Percentiles rank a stretch among this genome's conserved stretches.
These are phyloP conservation scores for Cenococcum geophilum DNA, from an alignment of 495 filamentous ascomycete species.

Conservation along the genomic window DNA sequence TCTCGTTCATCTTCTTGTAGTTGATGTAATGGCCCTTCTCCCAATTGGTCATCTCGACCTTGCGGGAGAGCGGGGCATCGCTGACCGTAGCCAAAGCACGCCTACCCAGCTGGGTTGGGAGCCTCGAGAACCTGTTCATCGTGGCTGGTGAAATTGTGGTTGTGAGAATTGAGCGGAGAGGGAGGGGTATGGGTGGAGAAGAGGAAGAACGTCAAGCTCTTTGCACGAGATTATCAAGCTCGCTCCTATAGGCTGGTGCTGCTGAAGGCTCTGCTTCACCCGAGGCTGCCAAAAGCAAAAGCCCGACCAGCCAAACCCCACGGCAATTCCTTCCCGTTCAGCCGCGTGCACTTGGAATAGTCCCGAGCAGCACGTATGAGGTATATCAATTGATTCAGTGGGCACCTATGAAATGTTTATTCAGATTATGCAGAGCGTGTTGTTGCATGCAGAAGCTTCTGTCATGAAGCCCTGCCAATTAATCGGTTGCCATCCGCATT, in stretches of 20 bases:
- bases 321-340: constrained; percentile 30
- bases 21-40: constrained; percentile 78
- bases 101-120: constrained; percentile 39
- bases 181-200: constrained; percentile 12
- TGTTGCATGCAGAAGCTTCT: too few species aligned
- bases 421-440: too few species aligned
- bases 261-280: constrained; percentile 7
- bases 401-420: too few species aligned
- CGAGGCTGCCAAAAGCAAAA: constrained; percentile 6
- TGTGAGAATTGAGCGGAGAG: constrained; percentile 12
- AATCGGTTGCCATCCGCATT: too few species aligned
- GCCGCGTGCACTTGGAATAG: constrained; percentile 22
- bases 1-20: constrained; percentile 97
- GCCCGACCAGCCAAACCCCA: constrained; percentile 11
- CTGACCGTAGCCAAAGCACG: constrained; percentile 52
- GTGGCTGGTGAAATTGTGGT: constrained; percentile 17
- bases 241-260: background rate
- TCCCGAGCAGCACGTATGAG: too few species aligned
- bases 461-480: too few species aligned
- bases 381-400: too few species aligned
- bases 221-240: background rate
- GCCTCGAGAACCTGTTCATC: constrained; percentile 32
- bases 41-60: constrained; percentile 76
- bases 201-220: constrained; percentile 20
- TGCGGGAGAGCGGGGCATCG: constrained; percentile 61